Conservation (phyloP, 257 asterid species). For the Ballota nigra region DNA sequence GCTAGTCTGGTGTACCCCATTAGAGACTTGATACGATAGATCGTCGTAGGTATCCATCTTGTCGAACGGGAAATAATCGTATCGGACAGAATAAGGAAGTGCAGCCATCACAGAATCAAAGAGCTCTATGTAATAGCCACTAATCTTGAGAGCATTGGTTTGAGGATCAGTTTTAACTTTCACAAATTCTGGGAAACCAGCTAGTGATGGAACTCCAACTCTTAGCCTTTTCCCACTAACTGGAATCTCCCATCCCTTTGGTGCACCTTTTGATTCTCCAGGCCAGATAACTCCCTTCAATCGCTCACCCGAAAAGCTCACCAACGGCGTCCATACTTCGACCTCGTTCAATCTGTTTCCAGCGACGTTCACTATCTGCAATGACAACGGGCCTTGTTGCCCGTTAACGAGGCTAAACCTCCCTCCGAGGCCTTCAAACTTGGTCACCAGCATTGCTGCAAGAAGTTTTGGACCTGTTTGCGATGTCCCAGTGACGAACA, state of each 20-base stretch:
- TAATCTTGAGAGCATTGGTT: constrained; percentile 23
- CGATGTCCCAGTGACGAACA: constrained; percentile 21
- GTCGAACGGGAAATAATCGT: constrained; percentile 30
- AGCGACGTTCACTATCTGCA: constrained; percentile 38
- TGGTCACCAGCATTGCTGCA: constrained; percentile 19
- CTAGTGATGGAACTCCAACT: constrained; percentile 40
- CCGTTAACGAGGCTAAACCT: constrained; percentile 29
- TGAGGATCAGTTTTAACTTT: constrained; percentile 32
- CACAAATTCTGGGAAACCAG: constrained; percentile 30
- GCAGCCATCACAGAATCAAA: constrained; percentile 37
- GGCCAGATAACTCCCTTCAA: constrained; percentile 42
- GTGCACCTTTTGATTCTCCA: constrained; percentile 34
- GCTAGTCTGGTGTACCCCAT: constrained; percentile 23
- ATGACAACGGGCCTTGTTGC: constrained; percentile 27
- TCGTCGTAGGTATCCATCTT: not conserved
- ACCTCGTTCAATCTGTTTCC: no score
- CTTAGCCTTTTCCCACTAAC: constrained; percentile 33
- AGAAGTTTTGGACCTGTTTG: constrained; percentile 30
- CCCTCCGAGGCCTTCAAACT: constrained; percentile 41
- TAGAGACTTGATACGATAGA: constrained; percentile 10
- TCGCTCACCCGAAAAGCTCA: constrained; percentile 12
- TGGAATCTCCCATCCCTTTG: constrained; percentile 57
- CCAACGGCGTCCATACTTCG: constrained; percentile 33
- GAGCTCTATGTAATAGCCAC: constrained; percentile 35
- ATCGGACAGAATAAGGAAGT: constrained; percentile 37